Conservation (phyloP, 225 moss, liverwort and hornwort genomes). For the Polytrichum commune region DNA sequence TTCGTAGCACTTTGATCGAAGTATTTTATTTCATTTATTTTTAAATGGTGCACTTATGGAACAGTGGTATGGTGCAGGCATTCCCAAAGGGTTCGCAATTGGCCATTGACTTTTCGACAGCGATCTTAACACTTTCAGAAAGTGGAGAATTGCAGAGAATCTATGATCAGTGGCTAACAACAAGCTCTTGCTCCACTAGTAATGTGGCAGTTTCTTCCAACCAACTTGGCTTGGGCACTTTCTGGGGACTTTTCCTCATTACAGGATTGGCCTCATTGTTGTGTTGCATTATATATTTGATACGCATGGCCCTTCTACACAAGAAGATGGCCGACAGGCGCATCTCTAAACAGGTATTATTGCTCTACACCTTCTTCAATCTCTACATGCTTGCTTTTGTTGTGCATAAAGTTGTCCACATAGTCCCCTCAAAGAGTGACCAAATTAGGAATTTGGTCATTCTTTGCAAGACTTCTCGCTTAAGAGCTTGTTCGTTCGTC, state of each 20-base stretch:
- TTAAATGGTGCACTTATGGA: too few species aligned
- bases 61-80: conserved; percentile 34
- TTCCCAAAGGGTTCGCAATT: conserved; percentile 88
- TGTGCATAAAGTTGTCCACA: too few species aligned
- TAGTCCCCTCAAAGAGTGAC: too few species aligned
- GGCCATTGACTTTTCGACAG: conserved; percentile 88
- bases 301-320: conserved; percentile 64
- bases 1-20: too few species aligned
- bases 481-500: too few species aligned
- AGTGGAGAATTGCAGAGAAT: conserved; percentile 82
- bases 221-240: conserved; percentile 60
- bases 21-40: too few species aligned
- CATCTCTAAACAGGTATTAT: conserved; percentile 11
- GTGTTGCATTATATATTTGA: conserved; percentile 73
- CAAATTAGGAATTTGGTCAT: too few species aligned
- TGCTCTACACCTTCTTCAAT: too few species aligned
- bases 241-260: conserved; percentile 92
- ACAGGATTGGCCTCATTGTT: conserved; percentile 70
- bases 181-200: conserved; percentile 39
- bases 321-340: conserved; percentile 15
- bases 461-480: too few species aligned
- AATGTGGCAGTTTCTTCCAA: conserved; percentile 40
- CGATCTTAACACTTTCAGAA: conserved; percentile 71
- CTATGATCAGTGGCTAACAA: conserved; percentile 69
- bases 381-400: too few species aligned